A percentile compares a stretch with the other conserved stretches of the same genome.
phyloP scores from a whole-genome alignment of 202 grass and related monocot genomes.

The Setaria italica region DNA sequence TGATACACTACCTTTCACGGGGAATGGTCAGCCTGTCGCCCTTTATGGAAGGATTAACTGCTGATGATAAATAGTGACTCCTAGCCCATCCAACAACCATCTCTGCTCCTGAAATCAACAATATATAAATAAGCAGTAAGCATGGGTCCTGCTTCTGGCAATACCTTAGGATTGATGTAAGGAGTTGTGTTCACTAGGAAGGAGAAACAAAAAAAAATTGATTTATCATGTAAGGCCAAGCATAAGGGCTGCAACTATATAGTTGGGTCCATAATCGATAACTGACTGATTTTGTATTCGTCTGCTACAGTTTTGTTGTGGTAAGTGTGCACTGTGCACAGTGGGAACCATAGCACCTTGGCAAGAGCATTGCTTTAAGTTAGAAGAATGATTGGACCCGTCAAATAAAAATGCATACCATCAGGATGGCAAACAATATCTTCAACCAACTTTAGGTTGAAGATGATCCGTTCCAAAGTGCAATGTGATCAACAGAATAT shows the following conservation, averaged over 20 bases:
- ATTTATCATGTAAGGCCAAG: conserved; percentile 30
- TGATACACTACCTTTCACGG: conserved; percentile 68
- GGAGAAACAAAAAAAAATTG: conserved; percentile 29
- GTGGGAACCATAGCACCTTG: conserved; percentile 27
- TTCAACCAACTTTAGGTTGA: conserved; percentile 20
- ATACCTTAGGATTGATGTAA: conserved; percentile 19
- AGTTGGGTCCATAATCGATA: background rate
- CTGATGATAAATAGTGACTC: conserved; percentile 86
- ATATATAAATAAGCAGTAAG: conserved; percentile 32
- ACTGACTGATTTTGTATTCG: conserved; percentile 2
- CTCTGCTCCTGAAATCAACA: conserved; percentile 73
- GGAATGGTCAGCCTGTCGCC: conserved; percentile 77
- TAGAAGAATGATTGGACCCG: conserved; percentile 3
- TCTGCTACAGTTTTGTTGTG: conserved; percentile 30
- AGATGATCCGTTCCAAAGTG: conserved; percentile 10
- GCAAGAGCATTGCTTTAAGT: background rate
- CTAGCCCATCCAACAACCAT: conserved; percentile 88
- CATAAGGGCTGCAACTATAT: conserved; percentile 18
- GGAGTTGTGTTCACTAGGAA: conserved; percentile 20
- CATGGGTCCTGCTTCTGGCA: background rate
- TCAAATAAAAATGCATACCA: conserved; percentile 35
- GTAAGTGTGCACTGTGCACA: conserved; percentile 17
- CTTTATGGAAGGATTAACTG: conserved; percentile 62
- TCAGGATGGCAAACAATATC: conserved; percentile 16
- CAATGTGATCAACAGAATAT: conserved; percentile 24